Conservation (phyloP, 257 asterid genomes). For the Mitragyna speciosa region DNA sequence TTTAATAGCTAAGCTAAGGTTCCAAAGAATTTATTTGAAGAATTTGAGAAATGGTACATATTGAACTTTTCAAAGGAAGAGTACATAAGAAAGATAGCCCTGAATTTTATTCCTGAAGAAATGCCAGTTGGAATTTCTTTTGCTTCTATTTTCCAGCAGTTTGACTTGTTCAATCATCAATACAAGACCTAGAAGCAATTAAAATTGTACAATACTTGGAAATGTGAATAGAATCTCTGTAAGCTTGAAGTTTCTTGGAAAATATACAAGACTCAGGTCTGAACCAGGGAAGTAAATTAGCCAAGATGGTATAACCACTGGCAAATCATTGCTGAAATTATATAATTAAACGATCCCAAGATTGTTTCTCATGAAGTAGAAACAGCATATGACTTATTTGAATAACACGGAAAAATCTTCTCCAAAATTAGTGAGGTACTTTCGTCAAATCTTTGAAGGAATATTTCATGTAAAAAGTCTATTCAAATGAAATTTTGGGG, state of each 20-base stretch:
- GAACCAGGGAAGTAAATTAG: background rate
- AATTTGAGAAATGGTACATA: background rate
- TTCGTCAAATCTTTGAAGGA: background rate
- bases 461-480: background rate
- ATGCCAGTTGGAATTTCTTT: background rate
- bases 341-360: background rate
- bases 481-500: background rate
- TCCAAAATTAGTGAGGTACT: background rate
- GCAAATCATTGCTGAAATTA: background rate
- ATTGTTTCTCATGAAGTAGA: background rate
- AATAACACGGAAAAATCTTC: background rate
- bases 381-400: too few species aligned
- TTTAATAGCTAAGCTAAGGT: background rate
- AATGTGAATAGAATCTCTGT: too few species aligned
- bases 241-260: constrained; percentile 15
- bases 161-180: background rate
- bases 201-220: background rate
- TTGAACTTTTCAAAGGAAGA: background rate
- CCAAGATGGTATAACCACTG: background rate
- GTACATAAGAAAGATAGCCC: background rate
- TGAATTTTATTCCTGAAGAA: background rate
- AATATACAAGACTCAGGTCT: background rate
- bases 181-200: background rate
- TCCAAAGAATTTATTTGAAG: background rate
- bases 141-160: background rate